Conservation (phyloP, 192 early-diverging fungal species). For the Backusella tarrabulga region DNA sequence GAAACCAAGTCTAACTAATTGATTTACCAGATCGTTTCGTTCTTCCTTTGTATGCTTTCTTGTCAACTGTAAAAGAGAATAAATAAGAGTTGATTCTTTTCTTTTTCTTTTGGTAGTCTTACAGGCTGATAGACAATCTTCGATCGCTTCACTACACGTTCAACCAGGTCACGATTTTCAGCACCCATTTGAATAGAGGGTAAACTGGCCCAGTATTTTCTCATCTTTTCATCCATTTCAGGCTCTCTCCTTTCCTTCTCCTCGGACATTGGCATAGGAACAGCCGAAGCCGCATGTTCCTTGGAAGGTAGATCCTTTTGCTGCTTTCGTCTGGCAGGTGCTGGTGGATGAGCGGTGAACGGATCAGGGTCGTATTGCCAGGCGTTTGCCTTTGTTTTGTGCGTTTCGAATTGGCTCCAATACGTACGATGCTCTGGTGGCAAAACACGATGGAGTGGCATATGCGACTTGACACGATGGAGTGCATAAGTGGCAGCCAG, state of each 20-base stretch:
- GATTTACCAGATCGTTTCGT: conserved; percentile 14
- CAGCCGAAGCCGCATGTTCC: conserved; percentile 19
- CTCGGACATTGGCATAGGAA: conserved; percentile 38
- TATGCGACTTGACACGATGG: conserved; percentile 71
- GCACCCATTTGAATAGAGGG: conserved; percentile 71
- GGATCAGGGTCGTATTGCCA: conserved; percentile 79
- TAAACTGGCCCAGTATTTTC: conserved; percentile 56
- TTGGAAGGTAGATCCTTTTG: conserved; percentile 20
- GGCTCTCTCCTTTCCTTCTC: conserved; percentile 38
- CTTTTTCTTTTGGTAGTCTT: background rate
- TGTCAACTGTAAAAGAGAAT: background rate
- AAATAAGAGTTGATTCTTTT: background rate
- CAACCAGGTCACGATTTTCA: conserved; percentile 55
- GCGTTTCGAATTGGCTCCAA: conserved; percentile 68
- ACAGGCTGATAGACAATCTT: conserved; percentile 17
- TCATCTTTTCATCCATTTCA: conserved; percentile 37
- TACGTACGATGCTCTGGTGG: conserved; percentile 72
- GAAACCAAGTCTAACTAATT: conserved; percentile 67
- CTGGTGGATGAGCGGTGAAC: conserved; percentile 59
- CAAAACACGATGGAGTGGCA: conserved; percentile 66
- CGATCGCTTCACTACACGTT: conserved; percentile 59
- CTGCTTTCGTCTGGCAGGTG: conserved; percentile 29
- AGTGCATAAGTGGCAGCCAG: conserved; percentile 77
- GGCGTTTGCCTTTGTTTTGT: conserved; percentile 41
- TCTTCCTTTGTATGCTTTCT: conserved; percentile 16